Conservation (phyloP, 1,284 basidiomycete genomes). For the Ganoderma resinaceum region DNA sequence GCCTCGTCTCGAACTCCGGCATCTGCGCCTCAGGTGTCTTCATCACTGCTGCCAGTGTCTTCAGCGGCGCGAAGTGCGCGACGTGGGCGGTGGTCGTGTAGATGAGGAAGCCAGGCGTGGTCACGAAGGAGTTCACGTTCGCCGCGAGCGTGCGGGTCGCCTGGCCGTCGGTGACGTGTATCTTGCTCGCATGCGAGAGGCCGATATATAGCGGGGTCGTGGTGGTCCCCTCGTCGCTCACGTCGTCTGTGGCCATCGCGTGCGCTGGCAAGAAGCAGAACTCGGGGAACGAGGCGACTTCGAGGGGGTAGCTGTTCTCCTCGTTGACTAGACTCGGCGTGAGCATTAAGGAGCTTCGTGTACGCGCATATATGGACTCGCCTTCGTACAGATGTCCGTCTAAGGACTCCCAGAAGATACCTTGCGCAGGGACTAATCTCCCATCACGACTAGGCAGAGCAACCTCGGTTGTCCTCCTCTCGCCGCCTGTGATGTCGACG, state of each 20-base stretch:
- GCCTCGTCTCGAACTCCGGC: slow-evolving; percentile 71
- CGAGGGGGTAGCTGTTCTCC: slow-evolving; percentile 32
- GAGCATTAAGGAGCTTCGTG: too few species aligned
- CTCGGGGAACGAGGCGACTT: slow-evolving; percentile 58
- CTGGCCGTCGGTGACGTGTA: slow-evolving; percentile 52
- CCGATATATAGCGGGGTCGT: slow-evolving; percentile 61
- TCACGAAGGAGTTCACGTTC: slow-evolving; percentile 81
- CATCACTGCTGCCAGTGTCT: slow-evolving; percentile 43
- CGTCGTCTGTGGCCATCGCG: slow-evolving; percentile 20
- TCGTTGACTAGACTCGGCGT: slow-evolving; percentile 35
- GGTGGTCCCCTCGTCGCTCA: neutral
- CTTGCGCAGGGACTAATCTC: slow-evolving; percentile 47
- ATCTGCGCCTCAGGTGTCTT: slow-evolving; percentile 35
- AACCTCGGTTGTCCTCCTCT: slow-evolving; percentile 25
- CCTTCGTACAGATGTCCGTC: slow-evolving; percentile 60
- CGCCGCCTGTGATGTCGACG: slow-evolving; percentile 18
- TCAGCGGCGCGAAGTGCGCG: slow-evolving; percentile 76
- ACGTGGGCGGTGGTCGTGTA: slow-evolving; percentile 90
- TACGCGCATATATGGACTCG: slow-evolving; percentile 37
- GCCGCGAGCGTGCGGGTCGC: slow-evolving; percentile 51
- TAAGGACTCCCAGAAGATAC: slow-evolving; percentile 54
- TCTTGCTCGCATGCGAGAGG: slow-evolving; percentile 68
- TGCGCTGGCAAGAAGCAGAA: slow-evolving; percentile 57
- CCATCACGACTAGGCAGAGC: slow-evolving; percentile 48
- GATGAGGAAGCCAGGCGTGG: slow-evolving; percentile 86